A percentile compares a stretch with the other conserved stretches of the same genome.
Conservation (phyloP, 192 early-diverging fungal genomes). For the Coemansia erecta region DNA sequence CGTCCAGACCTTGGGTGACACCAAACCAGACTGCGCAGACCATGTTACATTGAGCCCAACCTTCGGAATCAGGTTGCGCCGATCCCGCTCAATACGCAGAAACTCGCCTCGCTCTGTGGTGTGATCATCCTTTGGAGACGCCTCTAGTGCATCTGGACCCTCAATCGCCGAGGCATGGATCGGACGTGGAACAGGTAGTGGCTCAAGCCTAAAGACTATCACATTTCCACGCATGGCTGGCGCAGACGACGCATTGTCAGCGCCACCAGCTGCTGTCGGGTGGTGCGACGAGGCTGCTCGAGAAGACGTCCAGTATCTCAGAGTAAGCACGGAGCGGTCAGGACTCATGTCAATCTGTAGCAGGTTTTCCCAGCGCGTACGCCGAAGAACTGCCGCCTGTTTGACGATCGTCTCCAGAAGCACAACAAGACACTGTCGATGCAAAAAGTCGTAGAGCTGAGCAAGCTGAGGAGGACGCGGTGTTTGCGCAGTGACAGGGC, state of each 20-base stretch:
- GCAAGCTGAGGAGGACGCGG: constrained; percentile 61
- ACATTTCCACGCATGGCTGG: constrained; percentile 11
- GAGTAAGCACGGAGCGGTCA: constrained; percentile 24
- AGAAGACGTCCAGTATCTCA: constrained; percentile 45
- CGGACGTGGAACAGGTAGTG: constrained; percentile 38
- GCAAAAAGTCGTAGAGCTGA: constrained; percentile 73
- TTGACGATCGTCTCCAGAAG: constrained; percentile 68
- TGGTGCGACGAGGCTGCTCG: constrained; percentile 15
- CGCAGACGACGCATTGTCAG: not conserved
- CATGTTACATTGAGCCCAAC: constrained; percentile 32
- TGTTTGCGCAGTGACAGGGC: too few species aligned
- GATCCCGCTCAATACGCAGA: constrained; percentile 34
- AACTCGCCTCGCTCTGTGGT: constrained; percentile 14
- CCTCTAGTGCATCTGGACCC: constrained; percentile 19
- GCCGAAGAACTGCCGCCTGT: constrained; percentile 53
- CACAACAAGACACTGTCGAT: constrained; percentile 62
- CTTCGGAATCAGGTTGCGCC: constrained; percentile 45
- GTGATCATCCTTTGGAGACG: constrained; percentile 5
- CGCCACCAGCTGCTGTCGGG: not conserved
- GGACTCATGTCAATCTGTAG: constrained; percentile 37
- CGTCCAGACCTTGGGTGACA: constrained; percentile 23
- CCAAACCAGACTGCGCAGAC: constrained; percentile 34
- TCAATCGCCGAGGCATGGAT: constrained; percentile 40
- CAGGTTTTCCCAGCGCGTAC: constrained; percentile 46
- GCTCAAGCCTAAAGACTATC: constrained; percentile 24